Evolutionary conservation across 164 flowering plant genomes (phyloP).

Genomic region (Nymphaea thermarum): DNA sequence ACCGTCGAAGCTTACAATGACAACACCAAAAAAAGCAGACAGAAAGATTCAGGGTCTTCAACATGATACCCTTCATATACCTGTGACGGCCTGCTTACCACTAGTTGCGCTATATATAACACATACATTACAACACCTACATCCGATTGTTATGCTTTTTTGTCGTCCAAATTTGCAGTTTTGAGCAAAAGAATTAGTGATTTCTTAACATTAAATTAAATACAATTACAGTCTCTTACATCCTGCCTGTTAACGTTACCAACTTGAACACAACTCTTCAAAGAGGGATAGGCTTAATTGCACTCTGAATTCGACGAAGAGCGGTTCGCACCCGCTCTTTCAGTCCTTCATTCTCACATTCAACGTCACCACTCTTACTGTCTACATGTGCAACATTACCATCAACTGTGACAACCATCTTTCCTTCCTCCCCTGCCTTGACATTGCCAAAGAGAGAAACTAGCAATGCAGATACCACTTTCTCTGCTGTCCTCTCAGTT

Average conservation of each 20-base stretch:
- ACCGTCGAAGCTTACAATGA: too few species aligned
- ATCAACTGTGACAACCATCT: constrained; percentile 63
- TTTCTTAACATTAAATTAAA: too few species aligned
- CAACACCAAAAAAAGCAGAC: too few species aligned
- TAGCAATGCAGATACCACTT: constrained; percentile 60
- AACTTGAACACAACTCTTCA: background rate
- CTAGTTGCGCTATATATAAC: too few species aligned
- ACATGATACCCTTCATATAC: too few species aligned
- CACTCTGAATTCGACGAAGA: constrained; percentile 51
- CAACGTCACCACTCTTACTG: constrained; percentile 71
- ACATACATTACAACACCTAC: background rate
- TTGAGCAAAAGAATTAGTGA: background rate
- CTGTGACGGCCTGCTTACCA: too few species aligned
- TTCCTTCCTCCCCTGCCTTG: constrained; percentile 65
- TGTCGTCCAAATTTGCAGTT: background rate
- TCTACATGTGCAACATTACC: constrained; percentile 67
- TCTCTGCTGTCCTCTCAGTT: constrained; percentile 53
- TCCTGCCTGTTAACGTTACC: background rate
- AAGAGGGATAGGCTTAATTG: constrained; percentile 80
- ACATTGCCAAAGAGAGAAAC: constrained; percentile 91
- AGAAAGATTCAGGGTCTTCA: too few species aligned
- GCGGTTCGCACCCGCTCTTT: constrained; percentile 71
- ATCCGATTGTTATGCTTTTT: too few species aligned
- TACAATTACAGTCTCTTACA: background rate
- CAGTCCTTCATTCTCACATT: constrained; percentile 67